phyloP scores from a whole-genome alignment of 768 basidiomycete species.

The Steccherinum ochraceum region DNA sequence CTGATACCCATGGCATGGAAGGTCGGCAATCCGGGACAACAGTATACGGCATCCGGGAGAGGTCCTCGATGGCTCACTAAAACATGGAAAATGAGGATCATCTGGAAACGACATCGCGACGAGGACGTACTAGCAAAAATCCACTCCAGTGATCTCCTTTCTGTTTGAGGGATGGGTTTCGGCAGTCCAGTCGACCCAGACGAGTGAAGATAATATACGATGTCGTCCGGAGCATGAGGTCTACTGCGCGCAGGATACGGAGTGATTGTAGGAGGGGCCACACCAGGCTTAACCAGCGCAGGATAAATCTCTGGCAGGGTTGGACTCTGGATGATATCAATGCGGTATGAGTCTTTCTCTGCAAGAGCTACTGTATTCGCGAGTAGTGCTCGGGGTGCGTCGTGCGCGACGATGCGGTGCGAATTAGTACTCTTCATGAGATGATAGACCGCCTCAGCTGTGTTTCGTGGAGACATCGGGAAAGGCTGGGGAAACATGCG shows the following conservation, averaged over 20 bases:
- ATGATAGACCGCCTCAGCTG: constrained; percentile 28
- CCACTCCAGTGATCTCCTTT: constrained; percentile 13
- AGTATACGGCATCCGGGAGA: constrained; percentile 11
- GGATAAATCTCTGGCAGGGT: constrained; percentile 3
- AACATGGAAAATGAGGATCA: constrained; percentile 9
- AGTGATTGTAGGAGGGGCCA: constrained; percentile 14
- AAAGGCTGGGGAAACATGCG: constrained; percentile 16
- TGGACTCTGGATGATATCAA: neutral
- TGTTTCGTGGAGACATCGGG: constrained; percentile 29
- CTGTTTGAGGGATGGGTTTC: constrained; percentile 18
- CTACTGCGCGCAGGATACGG: neutral
- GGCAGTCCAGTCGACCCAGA: constrained; percentile 25
- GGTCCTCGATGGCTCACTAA: constrained; percentile 12
- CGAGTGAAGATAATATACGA: constrained; percentile 4
- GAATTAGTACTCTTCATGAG: constrained; percentile 21
- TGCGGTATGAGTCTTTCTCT: neutral
- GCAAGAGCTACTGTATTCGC: constrained; percentile 5
- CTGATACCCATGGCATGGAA: constrained; percentile 15
- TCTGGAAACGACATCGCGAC: no score
- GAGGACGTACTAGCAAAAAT: constrained; percentile 8
- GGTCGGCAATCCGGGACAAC: constrained; percentile 9
- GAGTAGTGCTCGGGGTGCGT: constrained; percentile 13
- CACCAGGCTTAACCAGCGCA: neutral
- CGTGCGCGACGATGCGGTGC: constrained; percentile 19
- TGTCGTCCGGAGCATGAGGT: neutral